Evolutionary conservation across 192 early-diverging fungal species (phyloP).

Genomic region (Mortierella alpina): DNA sequence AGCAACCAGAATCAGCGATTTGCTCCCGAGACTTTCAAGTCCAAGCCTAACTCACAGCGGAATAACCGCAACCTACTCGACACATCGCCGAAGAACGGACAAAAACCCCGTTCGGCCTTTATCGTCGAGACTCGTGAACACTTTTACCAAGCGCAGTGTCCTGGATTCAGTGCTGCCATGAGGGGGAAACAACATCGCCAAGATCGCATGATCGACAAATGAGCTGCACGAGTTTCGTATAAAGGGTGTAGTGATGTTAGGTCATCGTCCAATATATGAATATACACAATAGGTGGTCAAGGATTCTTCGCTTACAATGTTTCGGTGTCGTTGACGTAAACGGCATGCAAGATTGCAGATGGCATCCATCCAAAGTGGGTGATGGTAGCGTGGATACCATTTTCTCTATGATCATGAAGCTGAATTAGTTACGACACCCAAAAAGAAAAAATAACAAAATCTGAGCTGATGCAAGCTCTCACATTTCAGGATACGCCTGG

Average conservation of each 20-base stretch:
- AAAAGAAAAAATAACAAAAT: too few relatives aligned
- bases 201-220: slow-evolving; percentile 70
- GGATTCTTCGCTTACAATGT: slow-evolving; percentile 64
- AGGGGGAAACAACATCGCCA: slow-evolving; percentile 72
- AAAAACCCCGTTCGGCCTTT: slow-evolving; percentile 81
- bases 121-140: slow-evolving; percentile 71
- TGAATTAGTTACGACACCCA: too few relatives aligned
- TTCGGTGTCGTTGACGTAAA: slow-evolving; percentile 89
- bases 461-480: slow-evolving; percentile 27
- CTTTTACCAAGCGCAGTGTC: slow-evolving; percentile 75
- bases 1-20: neutral
- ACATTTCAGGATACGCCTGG: slow-evolving; percentile 78
- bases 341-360: slow-evolving; percentile 78
- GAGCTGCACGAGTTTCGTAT: slow-evolving; percentile 36
- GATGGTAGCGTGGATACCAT: slow-evolving; percentile 61
- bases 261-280: neutral
- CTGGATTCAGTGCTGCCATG: slow-evolving; percentile 63
- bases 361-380: slow-evolving; percentile 89
- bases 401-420: slow-evolving; percentile 27
- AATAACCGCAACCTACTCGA: slow-evolving; percentile 54
- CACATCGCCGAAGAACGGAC: slow-evolving; percentile 79
- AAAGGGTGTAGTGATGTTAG: neutral
- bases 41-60: too few relatives aligned
- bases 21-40: neutral
- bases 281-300: neutral